Evolutionary conservation across 306 rosid species (phyloP).

Genomic region (Cicer chorassanicum): DNA sequence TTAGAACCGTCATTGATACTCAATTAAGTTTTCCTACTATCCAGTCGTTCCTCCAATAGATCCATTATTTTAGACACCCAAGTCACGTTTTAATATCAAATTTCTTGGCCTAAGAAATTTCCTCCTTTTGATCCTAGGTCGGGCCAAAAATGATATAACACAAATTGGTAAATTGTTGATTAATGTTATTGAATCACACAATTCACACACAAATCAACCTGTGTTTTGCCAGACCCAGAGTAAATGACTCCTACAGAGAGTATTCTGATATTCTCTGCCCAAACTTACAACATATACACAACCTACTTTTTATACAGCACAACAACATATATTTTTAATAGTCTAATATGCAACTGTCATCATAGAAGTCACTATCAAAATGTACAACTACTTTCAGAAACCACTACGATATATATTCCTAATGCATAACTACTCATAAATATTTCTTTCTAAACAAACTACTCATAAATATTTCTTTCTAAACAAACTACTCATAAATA

Average conservation of each 20-base stretch:
- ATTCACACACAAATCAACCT: not conserved
- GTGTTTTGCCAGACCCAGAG: not conserved
- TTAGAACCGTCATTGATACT: no score
- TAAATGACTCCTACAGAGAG: not conserved
- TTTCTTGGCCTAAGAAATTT: no score
- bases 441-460: not conserved
- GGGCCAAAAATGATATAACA: not conserved
- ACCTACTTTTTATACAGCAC: not conserved
- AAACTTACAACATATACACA: not conserved
- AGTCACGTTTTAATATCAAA: no score
- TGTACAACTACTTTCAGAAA: not conserved
- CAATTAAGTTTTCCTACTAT: no score
- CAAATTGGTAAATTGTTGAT: not conserved
- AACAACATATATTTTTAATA: not conserved
- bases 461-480: not conserved
- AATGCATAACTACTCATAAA: not conserved
- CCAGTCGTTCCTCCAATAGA: no score
- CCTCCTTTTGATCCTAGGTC: no score
- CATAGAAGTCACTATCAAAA: slow-evolving; percentile 1
- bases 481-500: not conserved
- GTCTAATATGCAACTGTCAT: not conserved
- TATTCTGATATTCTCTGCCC: not conserved
- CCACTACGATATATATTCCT: not conserved
- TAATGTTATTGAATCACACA: not conserved
- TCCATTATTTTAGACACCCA: no score